Evolutionary conservation across 2,329 filamentous ascomycete genomes (phyloP).

Genomic region (Lachnellula hyalina): DNA sequence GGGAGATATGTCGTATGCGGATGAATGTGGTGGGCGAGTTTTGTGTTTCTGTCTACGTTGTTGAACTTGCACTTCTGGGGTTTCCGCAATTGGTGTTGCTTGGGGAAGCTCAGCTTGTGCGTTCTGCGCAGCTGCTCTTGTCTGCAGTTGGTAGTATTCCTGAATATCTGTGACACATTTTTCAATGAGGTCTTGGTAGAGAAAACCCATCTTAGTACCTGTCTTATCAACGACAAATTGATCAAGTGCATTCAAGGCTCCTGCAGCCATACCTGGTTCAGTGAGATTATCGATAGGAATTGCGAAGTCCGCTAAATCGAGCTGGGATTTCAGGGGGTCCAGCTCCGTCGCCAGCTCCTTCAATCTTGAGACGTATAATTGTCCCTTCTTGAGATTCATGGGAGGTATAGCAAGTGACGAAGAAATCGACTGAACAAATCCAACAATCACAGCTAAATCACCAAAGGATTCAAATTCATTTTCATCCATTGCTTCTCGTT

Average conservation of each 20-base stretch:
- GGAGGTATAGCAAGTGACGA: slow-evolving; percentile 33
- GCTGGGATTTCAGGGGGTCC: slow-evolving; percentile 32
- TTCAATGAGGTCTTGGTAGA: slow-evolving; percentile 41
- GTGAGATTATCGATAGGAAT: slow-evolving; percentile 39
- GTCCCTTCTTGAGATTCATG: slow-evolving; percentile 36
- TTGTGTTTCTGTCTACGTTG: slow-evolving; percentile 39
- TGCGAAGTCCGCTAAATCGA: slow-evolving; percentile 38
- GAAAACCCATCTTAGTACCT: slow-evolving; percentile 36
- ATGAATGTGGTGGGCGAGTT: slow-evolving; percentile 36
- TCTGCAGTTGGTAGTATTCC: slow-evolving; percentile 24
- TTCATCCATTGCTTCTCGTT: slow-evolving; percentile 33
- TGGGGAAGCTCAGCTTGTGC: neutral
- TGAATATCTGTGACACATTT: slow-evolving; percentile 34
- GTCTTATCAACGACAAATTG: slow-evolving; percentile 34
- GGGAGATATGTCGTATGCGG: slow-evolving; percentile 31
- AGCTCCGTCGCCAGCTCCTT: slow-evolving; percentile 36
- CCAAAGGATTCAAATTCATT: slow-evolving; percentile 33
- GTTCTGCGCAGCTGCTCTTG: slow-evolving; percentile 18
- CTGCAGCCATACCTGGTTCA: slow-evolving; percentile 35
- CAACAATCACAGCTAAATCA: slow-evolving; percentile 35
- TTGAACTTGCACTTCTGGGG: slow-evolving; percentile 27
- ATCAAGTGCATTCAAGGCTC: slow-evolving; percentile 32
- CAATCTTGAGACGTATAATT: slow-evolving; percentile 32
- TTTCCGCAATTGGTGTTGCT: slow-evolving; percentile 12
- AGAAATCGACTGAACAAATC: slow-evolving; percentile 38